A percentile compares a stretch with the other conserved stretches of the same genome.
Evolutionary conservation across 164 flowering plant species (phyloP).

Genomic region (Sextonia rubra): DNA sequence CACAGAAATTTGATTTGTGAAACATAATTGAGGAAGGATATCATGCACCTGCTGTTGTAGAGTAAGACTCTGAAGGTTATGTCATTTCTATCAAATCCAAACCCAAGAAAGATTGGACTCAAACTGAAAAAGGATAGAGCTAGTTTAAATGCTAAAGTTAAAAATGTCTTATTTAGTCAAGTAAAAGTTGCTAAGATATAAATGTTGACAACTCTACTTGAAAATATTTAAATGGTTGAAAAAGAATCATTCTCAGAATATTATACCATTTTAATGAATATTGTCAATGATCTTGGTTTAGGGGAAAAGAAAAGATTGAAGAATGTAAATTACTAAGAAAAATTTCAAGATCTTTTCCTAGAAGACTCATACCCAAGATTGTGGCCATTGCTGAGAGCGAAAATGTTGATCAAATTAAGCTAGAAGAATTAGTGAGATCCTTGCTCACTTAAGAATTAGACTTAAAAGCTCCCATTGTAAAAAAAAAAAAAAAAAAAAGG

Average conservation of each 20-base stretch:
- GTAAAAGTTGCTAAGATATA: background rate
- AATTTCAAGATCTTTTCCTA: background rate
- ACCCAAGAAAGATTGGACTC: no score
- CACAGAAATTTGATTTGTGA: no score
- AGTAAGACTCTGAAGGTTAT: no score
- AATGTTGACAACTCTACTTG: background rate
- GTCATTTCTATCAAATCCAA: no score
- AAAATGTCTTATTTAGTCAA: no score
- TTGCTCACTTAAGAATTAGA: background rate
- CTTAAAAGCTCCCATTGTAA: background rate
- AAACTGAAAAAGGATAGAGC: no score
- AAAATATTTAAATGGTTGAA: background rate
- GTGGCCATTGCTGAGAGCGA: background rate
- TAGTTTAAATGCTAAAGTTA: no score
- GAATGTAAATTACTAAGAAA: background rate
- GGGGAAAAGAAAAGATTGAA: background rate
- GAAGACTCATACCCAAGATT: background rate
- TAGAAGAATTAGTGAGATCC: background rate
- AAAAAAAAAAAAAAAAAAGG: no score
- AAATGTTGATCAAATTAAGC: no score
- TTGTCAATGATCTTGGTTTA: background rate
- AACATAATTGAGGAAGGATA: no score
- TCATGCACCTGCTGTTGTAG: no score
- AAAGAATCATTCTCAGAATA: background rate
- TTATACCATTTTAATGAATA: background rate